Evolutionary conservation across 1,284 basidiomycete species (phyloP), one percentile per base, ranked within the genome.

Genomic region (Cutaneotrichosporon mucoides): DNA sequence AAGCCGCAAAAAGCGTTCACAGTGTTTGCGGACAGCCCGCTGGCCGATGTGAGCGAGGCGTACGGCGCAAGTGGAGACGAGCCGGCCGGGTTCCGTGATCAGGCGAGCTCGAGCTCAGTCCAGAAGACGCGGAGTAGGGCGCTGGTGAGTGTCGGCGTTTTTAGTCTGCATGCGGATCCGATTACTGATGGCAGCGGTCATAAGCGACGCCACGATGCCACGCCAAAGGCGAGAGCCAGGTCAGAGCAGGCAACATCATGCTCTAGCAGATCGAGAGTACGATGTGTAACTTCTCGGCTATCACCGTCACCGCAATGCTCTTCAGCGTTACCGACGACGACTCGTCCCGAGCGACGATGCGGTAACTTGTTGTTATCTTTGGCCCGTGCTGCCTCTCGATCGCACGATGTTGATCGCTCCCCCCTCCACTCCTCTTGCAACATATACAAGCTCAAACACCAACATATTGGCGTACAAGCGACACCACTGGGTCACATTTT

Each of bases 31-130:
- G 49, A 50, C 12, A 2, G 35, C 33, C 37, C 47, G 12, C 59
- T 76, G 13, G 64, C 56, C 11, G 75, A 76, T 66, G 74, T 76
- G 7, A 72, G 68, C 52, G 68, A 71, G 51, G 73, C 74, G 43
- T 76, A 77, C 61, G 76, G 74, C 8, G 76, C 73, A 13, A 66
- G 16, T 13, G 69, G 68, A 0, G 50, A 52, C 37, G 70, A 72
- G 53, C 76, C 76, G 4, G 62, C 48, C 12, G 76, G 74, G 6
- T 76, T 76, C 57, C 59, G 61, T 36, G 48, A 56, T 4, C 44
- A 45, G 44, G 44, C 24, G 24, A 24, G 24, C 24, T 24, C 24
- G 24, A 40, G 8, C 38, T 12, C 38, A 12, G 38, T 8, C 38
- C 38, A 40, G 38, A 8, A 13, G 34, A 16, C 33, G 33, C 10